Evolutionary conservation across 345 rosid genomes (phyloP).

Genomic region (Murraya koenigii): DNA sequence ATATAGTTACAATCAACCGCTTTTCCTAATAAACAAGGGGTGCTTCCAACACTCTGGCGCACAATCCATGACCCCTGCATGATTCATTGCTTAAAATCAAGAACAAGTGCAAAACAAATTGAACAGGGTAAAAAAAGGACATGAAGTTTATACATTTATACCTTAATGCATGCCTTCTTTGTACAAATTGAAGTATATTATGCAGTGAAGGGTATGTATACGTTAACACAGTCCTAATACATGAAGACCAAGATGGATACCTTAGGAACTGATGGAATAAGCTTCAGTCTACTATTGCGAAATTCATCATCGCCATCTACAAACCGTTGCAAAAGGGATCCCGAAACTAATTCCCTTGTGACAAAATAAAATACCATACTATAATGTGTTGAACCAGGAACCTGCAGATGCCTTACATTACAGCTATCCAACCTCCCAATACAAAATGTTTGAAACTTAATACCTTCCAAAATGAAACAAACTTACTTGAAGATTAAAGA

Average conservation of each 20-base stretch:
- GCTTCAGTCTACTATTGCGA: conserved; percentile 93
- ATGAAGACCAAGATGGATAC: conserved; percentile 32
- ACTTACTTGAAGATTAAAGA: conserved; percentile 78
- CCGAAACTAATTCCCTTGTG: conserved; percentile 55
- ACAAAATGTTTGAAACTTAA: conserved; percentile 1
- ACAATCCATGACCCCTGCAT: conserved; percentile 99
- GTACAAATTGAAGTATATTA: not conserved
- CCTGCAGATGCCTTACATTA: conserved; percentile 38
- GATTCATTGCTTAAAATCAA: conserved; percentile 2
- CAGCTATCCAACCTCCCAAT: conserved; percentile 5
- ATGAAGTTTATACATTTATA: not conserved
- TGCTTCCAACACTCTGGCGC: conserved; percentile 98
- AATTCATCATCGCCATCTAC: conserved; percentile 98
- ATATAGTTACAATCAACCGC: conserved; percentile 95
- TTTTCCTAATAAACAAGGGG: conserved; percentile 93
- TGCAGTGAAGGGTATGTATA: not conserved
- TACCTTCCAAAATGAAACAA: conserved; percentile 8
- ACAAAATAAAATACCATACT: conserved; percentile 97
- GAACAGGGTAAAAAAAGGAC: not conserved
- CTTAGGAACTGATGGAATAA: conserved; percentile 94
- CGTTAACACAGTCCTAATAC: not conserved
- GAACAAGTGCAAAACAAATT: conserved; percentile 3
- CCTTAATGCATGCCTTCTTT: not conserved
- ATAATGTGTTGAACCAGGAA: conserved; percentile 94
- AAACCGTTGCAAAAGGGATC: conserved; percentile 90